Base-by-base conservation (phyloP, 2,329 filamentous ascomycete species). In the Beauveria caledonica region DNA sequence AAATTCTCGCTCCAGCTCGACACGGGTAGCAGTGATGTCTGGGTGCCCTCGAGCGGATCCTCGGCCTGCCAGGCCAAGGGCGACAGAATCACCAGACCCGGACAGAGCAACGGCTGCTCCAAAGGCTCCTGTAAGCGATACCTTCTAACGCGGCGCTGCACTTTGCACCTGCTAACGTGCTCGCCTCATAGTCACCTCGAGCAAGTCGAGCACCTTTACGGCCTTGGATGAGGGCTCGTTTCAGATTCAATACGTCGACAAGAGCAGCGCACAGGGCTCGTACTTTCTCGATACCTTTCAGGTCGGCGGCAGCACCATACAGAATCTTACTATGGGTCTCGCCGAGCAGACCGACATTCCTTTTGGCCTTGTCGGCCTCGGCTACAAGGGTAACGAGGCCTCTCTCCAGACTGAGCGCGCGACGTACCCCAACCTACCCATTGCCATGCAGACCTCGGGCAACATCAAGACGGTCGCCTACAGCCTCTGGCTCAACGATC, bases 401-500 rank as follows among this genome's bases (percentile, higher is more conserved):
- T 68, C 68, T 9, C 58, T 65, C 9, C 62, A 64, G 25, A 72
- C 69, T 2, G 68, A 70, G 2, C 65, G 68, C 19, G 58, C 60
- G 6, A 69, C 69, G 0, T 84, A 85, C 63, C 69, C 75, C 11
- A 85, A 92, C 64, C 75, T 93, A 13, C 85, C 89, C 1, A 75
- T 86, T 62, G 77, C 82, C 59, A 80, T 94, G 75, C 77, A 83
- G 45, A 73, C 85, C 48, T 77, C 86, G 61, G 84, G 83, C 19
- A 68, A 83, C 57, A 89, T 89, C 71, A 83, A 83, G 63, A 82
- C 81, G 11, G 81, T 84, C 45, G 86, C 87, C 2, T 91, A 89
- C 73, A 90, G 86, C 62, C 72, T 92, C 23, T 90, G 86, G 86
- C 75, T 84, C 59, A 84, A 84, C 64, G 81, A 84, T 58, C 70